Evolutionary conservation across 2,329 filamentous ascomycete species (phyloP), one percentile per base, ranked within the genome.

Genomic region (Colletotrichum higginsianum): DNA sequence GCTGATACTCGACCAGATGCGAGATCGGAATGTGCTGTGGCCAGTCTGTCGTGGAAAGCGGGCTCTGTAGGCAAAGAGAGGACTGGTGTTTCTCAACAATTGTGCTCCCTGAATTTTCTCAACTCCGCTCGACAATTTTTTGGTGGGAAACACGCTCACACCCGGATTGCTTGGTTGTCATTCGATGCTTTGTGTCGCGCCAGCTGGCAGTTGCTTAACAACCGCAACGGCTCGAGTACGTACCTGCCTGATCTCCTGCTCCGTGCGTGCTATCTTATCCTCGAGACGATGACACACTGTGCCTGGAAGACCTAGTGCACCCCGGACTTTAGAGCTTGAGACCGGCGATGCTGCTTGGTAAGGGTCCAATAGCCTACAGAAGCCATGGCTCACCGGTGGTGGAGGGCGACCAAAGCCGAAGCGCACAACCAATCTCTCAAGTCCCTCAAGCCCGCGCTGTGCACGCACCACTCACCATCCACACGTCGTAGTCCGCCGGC

Each of bases 321-420:
- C 69, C 69, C 69, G 66, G 69, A 72, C 69, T 72, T 68, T 72
- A 50, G 60, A 69, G 26, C 26, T 60, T 55, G 53, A 57, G 64
- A 38, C 68, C 68, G 64, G 15, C 26, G 30, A 40, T 23, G 21
- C 30, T 44, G 49, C 30, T 38, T 30, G 55, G 38, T 23, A 47
- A 71, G 57, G 58, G 58, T 67, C 38, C 57, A 62, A 26, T 21
- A 16, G 6, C 4, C 16, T 53, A 44, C 26, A 53, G 52, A 18
- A 12, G 26, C 18, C 13, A 49, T n/a, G 50, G 49, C 21, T 38
- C 50, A 46, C 49, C 49, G 18, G 21, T 38, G 38, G 49, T 35
- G 47, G 47, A 55, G 53, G 38, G 13, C 21, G 9, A 52, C 47
- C 60, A 62, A 47, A 35, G 30, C 30, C 60, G 21, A n/a, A 50